A percentile compares a stretch with the other conserved stretches of the same genome.
These are phyloP conservation scores for Mycocentrospora acerina DNA, from an alignment of 2,329 filamentous ascomycete species.

Conservation along the genomic window DNA sequence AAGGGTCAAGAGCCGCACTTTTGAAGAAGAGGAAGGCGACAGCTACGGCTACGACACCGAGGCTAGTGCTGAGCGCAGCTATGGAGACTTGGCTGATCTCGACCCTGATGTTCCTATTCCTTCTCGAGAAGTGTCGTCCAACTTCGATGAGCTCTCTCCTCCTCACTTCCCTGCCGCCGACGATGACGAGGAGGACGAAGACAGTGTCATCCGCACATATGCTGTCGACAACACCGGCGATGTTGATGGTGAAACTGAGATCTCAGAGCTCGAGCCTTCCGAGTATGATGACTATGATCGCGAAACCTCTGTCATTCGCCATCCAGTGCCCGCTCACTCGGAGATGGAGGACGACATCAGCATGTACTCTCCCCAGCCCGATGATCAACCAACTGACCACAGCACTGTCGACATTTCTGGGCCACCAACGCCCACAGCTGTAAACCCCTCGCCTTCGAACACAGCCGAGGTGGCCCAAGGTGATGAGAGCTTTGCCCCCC, in stretches of 20 bases:
- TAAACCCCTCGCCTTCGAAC: slow-evolving; percentile 28
- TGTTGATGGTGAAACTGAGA: slow-evolving; percentile 51
- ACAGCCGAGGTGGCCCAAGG: slow-evolving; percentile 32
- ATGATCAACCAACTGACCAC: slow-evolving; percentile 37
- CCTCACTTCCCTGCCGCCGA: slow-evolving; percentile 64
- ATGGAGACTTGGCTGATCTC: slow-evolving; percentile 56
- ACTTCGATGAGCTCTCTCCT: slow-evolving; percentile 59
- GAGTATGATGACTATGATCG: slow-evolving; percentile 45
- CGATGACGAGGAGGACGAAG: slow-evolving; percentile 57
- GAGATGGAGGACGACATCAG: slow-evolving; percentile 58
- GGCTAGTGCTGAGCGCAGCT: slow-evolving; percentile 59
- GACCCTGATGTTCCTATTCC: slow-evolving; percentile 91
- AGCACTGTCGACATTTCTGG: slow-evolving; percentile 45
- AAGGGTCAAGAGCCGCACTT: slow-evolving; percentile 70
- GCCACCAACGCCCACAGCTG: slow-evolving; percentile 49
- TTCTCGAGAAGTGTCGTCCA: slow-evolving; percentile 70
- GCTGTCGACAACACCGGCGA: slow-evolving; percentile 59
- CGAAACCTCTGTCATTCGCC: slow-evolving; percentile 59
- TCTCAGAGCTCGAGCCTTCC: slow-evolving; percentile 38
- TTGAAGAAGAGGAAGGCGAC: slow-evolving; percentile 54
- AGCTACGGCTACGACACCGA: slow-evolving; percentile 42
- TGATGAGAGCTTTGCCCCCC: slow-evolving; percentile 51
- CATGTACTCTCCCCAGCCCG: slow-evolving; percentile 54
- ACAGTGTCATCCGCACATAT: slow-evolving; percentile 60
- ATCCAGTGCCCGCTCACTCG: slow-evolving; percentile 40